A percentile compares a stretch with the other conserved stretches of the same genome.
These are phyloP conservation scores for Talaromyces adpressus DNA, from an alignment of 495 filamentous ascomycete species.

Conservation along the genomic window DNA sequence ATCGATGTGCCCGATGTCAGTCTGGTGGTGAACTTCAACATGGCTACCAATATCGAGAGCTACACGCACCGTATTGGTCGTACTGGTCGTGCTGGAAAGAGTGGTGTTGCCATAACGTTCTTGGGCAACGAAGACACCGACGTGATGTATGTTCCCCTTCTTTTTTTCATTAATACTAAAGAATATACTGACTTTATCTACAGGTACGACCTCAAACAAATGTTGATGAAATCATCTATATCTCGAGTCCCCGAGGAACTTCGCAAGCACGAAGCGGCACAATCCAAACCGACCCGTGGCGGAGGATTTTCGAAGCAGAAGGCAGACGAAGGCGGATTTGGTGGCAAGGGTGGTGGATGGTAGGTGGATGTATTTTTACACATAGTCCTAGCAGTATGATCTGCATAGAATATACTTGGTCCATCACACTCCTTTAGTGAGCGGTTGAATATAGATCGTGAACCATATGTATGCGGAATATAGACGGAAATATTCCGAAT, in stretches of 20 bases:
- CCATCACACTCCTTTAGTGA: not conserved
- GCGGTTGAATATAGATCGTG: not conserved
- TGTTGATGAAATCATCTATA: constrained; percentile 87
- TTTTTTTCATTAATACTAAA: not conserved
- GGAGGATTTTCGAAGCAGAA: constrained; percentile 48
- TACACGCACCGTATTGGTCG: constrained; percentile 98
- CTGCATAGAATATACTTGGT: not conserved
- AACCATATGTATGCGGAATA: not conserved
- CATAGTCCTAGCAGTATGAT: not conserved
- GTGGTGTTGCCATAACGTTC: constrained; percentile 94
- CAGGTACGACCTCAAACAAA: constrained; percentile 83
- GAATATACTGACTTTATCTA: constrained; percentile 14
- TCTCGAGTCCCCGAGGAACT: constrained; percentile 90
- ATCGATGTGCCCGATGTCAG: constrained; percentile 95
- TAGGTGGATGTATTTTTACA: constrained; percentile 18
- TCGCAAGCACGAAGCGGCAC: constrained; percentile 87
- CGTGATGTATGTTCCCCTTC: constrained; percentile 62
- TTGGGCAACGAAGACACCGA: constrained; percentile 88
- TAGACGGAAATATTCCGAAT: not conserved
- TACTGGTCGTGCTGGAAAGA: constrained; percentile 97
- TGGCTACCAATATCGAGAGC: constrained; percentile 87
- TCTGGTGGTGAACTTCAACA: constrained; percentile 98
- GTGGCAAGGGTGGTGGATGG: constrained; percentile 44
- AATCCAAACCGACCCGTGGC: constrained; percentile 64
- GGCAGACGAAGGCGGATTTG: constrained; percentile 52